These are phyloP conservation scores for Aristolochia contorta DNA, from an alignment of 164 flowering plant genomes.

Conservation along the genomic window DNA sequence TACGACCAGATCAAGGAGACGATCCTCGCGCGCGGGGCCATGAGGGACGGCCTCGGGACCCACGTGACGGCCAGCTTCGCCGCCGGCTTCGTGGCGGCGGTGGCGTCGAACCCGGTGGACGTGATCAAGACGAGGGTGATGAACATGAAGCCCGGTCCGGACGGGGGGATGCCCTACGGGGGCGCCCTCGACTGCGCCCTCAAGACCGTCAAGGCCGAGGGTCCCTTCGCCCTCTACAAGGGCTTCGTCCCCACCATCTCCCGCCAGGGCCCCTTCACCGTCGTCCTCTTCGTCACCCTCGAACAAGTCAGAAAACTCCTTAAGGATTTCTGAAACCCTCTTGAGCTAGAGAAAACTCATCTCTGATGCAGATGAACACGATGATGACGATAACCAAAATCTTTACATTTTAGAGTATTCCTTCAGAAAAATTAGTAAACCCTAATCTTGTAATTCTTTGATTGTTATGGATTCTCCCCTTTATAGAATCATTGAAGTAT, in stretches of 20 bases:
- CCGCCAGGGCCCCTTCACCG: conserved; percentile 85
- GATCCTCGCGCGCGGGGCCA: conserved; percentile 37
- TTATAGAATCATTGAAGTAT: no score
- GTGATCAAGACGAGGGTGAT: conserved; percentile 85
- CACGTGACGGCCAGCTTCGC: conserved; percentile 81
- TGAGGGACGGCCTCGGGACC: conserved; percentile 76
- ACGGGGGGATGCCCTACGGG: conserved; percentile 50
- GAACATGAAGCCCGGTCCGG: conserved; percentile 84
- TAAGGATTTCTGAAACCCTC: conserved; percentile 40
- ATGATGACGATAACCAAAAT: neutral
- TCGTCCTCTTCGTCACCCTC: conserved; percentile 76
- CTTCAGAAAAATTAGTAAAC: no score
- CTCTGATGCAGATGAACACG: neutral
- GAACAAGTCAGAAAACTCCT: conserved; percentile 79
- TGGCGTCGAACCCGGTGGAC: conserved; percentile 78
- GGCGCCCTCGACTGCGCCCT: conserved; percentile 80
- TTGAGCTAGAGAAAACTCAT: neutral
- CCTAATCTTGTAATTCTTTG: no score
- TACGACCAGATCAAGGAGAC: conserved; percentile 83
- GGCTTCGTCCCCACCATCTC: conserved; percentile 86
- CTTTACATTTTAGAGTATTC: no score
- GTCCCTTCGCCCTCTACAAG: conserved; percentile 77
- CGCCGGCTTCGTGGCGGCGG: conserved; percentile 86
- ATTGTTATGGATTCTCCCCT: no score
- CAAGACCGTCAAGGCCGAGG: conserved; percentile 68